Base-by-base conservation (phyloP, 805 yeast genomes). In the Candida germanica region DNA sequence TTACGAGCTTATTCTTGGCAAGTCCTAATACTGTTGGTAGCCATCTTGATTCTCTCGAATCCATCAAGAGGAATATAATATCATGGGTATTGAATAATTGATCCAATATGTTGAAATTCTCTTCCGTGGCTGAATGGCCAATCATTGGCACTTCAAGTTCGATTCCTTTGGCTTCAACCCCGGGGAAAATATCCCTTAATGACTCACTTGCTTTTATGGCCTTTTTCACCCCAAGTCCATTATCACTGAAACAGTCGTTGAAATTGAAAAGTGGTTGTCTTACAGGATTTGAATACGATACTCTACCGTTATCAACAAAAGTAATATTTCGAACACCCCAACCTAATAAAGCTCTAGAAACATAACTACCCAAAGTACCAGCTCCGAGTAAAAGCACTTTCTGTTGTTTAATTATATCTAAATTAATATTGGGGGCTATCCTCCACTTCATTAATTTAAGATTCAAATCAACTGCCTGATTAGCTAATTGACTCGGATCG, bases 401-500 rank as follows among this genome's bases (percentile, higher is more conserved):
- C 8, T 82, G 73, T 12, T 59, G 40, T 44, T 77, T 74, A 15
- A 93, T 66, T 2, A 61, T 53, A 5, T 85, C 89, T 31, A 93
- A 65, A 51, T 93, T 75, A 3, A 93, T 54, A 6, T 78, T 72
- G 0, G 98, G 98, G 0, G 86, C 87, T 12, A 93, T 76, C 47
- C 98, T 72, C 99, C 99, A 93, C 54, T 88, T 87, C 98, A 93
- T 93, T 29, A 93, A 66, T 61, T 87, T 86, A 40, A 93, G 66
- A 53, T 93, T 93, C 38, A 93, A 70, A 56, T 89, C 96, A 5
- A 88, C 89, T 0, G 97, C 91, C 58, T 94, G 98, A 41, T 83
- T 85, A 0, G 96, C 91, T 15, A 93, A 65, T 45, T 83, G 80
- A 9, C 69, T 44, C 0, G 98, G 98, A 54, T 91, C 80, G 24